Conservation (phyloP, 2,329 filamentous ascomycete species). For the Colletotrichum brevisporum region DNA sequence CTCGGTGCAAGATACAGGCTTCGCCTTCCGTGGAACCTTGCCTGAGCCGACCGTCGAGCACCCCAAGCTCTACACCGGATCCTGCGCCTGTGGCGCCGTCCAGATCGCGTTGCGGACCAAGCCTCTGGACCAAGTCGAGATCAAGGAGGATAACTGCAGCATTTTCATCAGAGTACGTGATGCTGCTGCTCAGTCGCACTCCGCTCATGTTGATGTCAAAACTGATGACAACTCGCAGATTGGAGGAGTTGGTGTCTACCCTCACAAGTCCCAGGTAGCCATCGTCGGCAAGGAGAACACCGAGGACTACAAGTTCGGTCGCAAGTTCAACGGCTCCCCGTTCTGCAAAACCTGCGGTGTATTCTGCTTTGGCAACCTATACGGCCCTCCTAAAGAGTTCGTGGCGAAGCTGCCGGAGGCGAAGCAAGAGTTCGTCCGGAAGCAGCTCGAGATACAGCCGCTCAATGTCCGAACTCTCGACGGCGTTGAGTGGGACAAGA, state of each 20-base stretch:
- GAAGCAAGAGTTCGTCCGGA: conserved; percentile 42
- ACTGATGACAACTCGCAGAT: conserved; percentile 33
- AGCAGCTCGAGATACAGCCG: conserved; percentile 38
- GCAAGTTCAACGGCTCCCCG: conserved; percentile 41
- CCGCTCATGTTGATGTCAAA: too few species aligned
- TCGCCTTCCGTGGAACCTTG: background rate
- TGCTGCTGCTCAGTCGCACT: too few species aligned
- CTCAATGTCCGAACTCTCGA: conserved; percentile 33
- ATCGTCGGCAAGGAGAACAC: conserved; percentile 46
- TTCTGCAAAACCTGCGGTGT: conserved; percentile 50
- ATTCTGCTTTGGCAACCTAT: conserved; percentile 45
- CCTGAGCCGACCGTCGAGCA: background rate
- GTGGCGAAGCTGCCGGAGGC: conserved; percentile 47
- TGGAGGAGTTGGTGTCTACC: conserved; percentile 48
- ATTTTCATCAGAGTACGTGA: conserved; percentile 47
- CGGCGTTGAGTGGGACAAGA: conserved; percentile 19
- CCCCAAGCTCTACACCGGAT: conserved; percentile 40
- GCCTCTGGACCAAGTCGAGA: conserved; percentile 55
- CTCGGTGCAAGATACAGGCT: too few species aligned
- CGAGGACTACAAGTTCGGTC: conserved; percentile 45
- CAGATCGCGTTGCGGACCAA: conserved; percentile 40
- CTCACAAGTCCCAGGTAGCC: conserved; percentile 46
- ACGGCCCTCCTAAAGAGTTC: conserved; percentile 48
- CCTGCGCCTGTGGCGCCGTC: conserved; percentile 48
- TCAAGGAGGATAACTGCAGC: conserved; percentile 57